Base-by-base conservation (phyloP, 208 protist species). In the Trypanosoma mega region DNA sequence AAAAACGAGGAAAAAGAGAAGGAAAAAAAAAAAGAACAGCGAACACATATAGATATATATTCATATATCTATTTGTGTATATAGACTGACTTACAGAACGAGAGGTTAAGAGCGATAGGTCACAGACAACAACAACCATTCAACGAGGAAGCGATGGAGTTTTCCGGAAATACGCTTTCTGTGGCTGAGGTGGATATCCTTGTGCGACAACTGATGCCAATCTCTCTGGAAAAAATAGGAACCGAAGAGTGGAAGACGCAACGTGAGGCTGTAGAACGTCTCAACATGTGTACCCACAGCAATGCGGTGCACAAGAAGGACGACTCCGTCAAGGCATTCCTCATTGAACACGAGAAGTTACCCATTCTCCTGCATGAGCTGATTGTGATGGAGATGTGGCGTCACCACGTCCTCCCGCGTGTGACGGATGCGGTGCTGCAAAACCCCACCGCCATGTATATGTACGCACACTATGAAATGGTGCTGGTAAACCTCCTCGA, bases 201-300 rank as follows among this genome's bases (percentile, higher is more conserved):
- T 46, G 68, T 94, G 12, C 77, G 78, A 1, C 72, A 92, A 46
- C 75, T 94, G 49, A 72, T 79, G 26, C 52, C 78, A 23, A 81
- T 94, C 43, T 26, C 76, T 0, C 48, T 96, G 2, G 65, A 68
- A 26, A 63, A 90, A 27, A 68, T 96, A 4, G 87, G 85, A 18
- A 84, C 71, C 1, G 56, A 72, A 16, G 74, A 72, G 39, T 97
- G 92, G 92, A 93, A 94, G 52, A 47, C 65, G 16, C 88, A 97
- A 52, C 85, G 88, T 1, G 76, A 82, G 57, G 63, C 67, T 8
- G 49, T 95, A 16, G 88, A 97, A 63, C 69, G 76, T 8, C 79
- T 97, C 20, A 97, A 97, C 75, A 93, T 92, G 80, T 93, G 85
- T 54, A 82, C 82, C 29, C 92, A 97, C 76, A 91, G 88, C 69